phyloP scores from a whole-genome alignment of 2,329 filamentous ascomycete genomes.

The Claviceps maximensis region DNA sequence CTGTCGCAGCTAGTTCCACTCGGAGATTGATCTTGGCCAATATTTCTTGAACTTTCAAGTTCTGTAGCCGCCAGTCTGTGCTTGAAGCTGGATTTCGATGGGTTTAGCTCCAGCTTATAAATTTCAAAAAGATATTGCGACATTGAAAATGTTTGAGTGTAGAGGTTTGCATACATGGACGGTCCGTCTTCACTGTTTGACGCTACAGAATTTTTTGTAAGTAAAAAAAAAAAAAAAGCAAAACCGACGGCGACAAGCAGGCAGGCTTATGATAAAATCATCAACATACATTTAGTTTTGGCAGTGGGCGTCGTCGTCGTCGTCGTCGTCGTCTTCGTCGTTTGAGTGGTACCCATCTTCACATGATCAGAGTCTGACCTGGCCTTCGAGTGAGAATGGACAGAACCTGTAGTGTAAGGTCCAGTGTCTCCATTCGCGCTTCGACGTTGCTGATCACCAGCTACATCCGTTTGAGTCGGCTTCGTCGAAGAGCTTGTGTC shows the following conservation, averaged over 20 bases:
- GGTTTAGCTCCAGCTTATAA: slow-evolving; percentile 7
- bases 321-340: not conserved
- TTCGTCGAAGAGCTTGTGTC: slow-evolving; percentile 20
- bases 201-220: not conserved
- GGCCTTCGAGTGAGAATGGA: slow-evolving; percentile 6
- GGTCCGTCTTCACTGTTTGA: slow-evolving; percentile 15
- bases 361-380: not conserved
- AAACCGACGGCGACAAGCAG: not conserved
- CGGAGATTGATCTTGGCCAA: slow-evolving; percentile 10
- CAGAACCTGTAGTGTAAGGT: not conserved
- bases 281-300: not conserved
- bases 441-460: not conserved
- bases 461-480: slow-evolving; percentile 1
- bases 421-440: not conserved
- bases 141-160: not conserved
- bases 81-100: slow-evolving; percentile 4
- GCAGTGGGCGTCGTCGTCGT: not conserved
- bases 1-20: slow-evolving; percentile 18
- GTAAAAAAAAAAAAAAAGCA: not conserved
- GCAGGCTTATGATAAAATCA: not conserved
- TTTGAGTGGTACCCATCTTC: not conserved
- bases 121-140: not conserved
- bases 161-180: slow-evolving; percentile 32
- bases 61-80: not conserved
- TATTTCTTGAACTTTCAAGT: slow-evolving; percentile 7